Evolutionary conservation across 1,139 yeast species (phyloP), one percentile per base, ranked within the genome.

Genomic region (Saccharomyces hybrid): DNA sequence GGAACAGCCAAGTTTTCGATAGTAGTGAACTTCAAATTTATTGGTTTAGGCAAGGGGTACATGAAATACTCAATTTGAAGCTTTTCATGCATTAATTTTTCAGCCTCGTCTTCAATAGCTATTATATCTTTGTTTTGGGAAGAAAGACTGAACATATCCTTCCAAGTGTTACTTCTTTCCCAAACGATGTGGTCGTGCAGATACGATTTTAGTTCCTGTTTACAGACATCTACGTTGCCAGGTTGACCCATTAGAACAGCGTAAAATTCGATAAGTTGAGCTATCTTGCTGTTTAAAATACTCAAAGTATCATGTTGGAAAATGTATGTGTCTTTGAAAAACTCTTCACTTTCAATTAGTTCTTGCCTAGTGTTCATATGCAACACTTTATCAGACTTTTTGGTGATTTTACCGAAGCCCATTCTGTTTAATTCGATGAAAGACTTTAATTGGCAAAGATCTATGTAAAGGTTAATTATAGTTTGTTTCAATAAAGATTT

Each of bases 121-220:
- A 60, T 57, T 26, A 69, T 58, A 32, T 64, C 67, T 25, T 67
- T 68, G 31, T 69, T 65, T 49, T 77, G 77, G 56, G 83, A 77
- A 61, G 81, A 84, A 54, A 83, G 69, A 1, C 86, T 85, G 57
- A 83, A 75, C 83, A n/a, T n/a, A n/a, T n/a, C n/a, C n/a, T n/a
- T n/a, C n/a, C n/a, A n/a, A n/a, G n/a, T n/a, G n/a, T n/a, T 83
- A 57, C 83, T 81, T 70, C 88, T 75, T 67, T 84, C 88, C 86
- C 88, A 84, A 7, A 84, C 88, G 52, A 84, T 85, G 64, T 83
- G 88, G 59, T 84, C 89, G 64, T 87, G 78, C 57, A 84, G 73
- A 62, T 79, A 83, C 3, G 84, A 77, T 52, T 83, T 81, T 59
- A 84, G 73, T 60, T 81, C 84, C 25, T 57, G 55, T 38, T 58